Base-by-base conservation (phyloP, 805 yeast species). In the Candida cerambycidarum region DNA sequence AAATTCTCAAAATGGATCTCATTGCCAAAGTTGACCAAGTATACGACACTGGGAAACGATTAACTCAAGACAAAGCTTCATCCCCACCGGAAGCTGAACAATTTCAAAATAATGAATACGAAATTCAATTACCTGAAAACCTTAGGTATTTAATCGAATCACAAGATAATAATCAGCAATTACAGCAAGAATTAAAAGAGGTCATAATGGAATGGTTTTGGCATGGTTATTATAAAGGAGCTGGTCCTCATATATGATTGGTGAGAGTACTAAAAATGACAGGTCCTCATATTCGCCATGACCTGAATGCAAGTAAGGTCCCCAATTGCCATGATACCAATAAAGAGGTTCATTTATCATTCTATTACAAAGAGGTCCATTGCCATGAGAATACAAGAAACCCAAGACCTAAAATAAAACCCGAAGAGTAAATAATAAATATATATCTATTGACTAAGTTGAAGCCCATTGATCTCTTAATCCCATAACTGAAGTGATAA, bases 401-500 rank as follows among this genome's bases (percentile, higher is more conserved):
- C n/a, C n/a, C n/a, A n/a, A n/a, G n/a, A n/a, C n/a, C n/a, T 15
- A 11, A 13, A 38, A 14, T 11, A 13, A 15, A n/a, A n/a, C n/a
- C n/a, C n/a, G n/a, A n/a, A 15, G n/a, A 27, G 17, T 21, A 34
- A 19, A 41, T 29, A 29, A 25, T 12, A 5, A 25, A 6, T 27
- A 35, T 23, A 25, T 30, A 15, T 19, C 25, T 18, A 37, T 30
- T 30, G 13, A 15, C 32, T 42, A 50, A 18, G 78, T 73, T 35
- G 75, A 61, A 28, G 60, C 67, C 95, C 95, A 83, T 52, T 82
- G 58, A 54, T 85, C 89, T 58, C 76, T 78, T 41, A 89, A 69
- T 33, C 96, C 96, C 63, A 89, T 70, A 38, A 81, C 46, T 30
- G 96, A 84, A 24, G 97, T 89, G 45, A 86, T 66, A 18, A 85